Evolutionary conservation across 768 basidiomycete species (phyloP).

Genomic region (Kwoniella heveanensis): DNA sequence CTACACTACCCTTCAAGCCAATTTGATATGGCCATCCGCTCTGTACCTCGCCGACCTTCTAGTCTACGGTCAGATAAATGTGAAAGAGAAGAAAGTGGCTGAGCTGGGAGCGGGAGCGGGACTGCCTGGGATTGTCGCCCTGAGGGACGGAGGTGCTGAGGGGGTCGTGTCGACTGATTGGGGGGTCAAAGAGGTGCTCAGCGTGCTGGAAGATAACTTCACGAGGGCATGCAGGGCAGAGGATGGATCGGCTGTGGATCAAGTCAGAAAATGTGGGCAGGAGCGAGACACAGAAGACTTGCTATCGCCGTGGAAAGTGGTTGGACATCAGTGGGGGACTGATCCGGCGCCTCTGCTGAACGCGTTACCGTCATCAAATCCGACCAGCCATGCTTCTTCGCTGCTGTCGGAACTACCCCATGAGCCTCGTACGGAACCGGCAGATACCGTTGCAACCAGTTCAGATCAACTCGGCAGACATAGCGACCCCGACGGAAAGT

Average conservation of each 20-base stretch:
- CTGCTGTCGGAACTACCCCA: too few relatives aligned
- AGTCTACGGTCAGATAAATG: slow-evolving; percentile 12
- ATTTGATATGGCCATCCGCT: slow-evolving; percentile 49
- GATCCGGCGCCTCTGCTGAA: slow-evolving; percentile 9
- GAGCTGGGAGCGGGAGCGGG: slow-evolving; percentile 54
- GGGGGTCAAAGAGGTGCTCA: slow-evolving; percentile 38
- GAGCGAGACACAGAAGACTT: not conserved
- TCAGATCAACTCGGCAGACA: not conserved
- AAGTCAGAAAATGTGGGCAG: too few relatives aligned
- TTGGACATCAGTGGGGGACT: slow-evolving; percentile 51
- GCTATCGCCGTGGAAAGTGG: slow-evolving; percentile 31
- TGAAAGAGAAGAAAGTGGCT: slow-evolving; percentile 23
- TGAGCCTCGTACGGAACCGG: too few relatives aligned
- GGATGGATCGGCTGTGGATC: too few relatives aligned
- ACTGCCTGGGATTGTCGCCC: slow-evolving; percentile 42
- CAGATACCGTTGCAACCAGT: too few relatives aligned
- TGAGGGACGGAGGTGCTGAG: slow-evolving; percentile 12
- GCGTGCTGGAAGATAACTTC: slow-evolving; percentile 35
- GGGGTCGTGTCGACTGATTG: slow-evolving; percentile 49
- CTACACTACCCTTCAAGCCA: slow-evolving; percentile 48
- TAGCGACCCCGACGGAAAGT: slow-evolving; percentile 13
- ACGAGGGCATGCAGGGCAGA: slow-evolving; percentile 1
- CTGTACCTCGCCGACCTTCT: slow-evolving; percentile 51
- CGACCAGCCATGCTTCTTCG: not conserved
- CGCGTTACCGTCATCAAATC: slow-evolving; percentile 1